A percentile compares a stretch with the other conserved stretches of the same genome.
These are phyloP conservation scores for Dioscorea cayenensis DNA, from an alignment of 116 monocot genomes.

Conservation along the genomic window DNA sequence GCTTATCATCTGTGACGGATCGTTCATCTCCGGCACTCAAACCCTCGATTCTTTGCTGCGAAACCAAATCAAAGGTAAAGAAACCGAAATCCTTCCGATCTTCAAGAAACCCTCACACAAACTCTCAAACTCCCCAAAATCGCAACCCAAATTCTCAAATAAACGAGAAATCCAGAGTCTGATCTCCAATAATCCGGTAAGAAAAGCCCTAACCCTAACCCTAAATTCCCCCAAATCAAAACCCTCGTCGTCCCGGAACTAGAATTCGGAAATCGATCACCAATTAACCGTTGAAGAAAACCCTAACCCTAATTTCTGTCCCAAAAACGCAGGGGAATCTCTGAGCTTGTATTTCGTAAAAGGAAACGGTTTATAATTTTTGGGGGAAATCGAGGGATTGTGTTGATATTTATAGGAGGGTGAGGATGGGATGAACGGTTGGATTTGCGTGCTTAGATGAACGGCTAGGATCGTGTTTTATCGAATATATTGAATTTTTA, in stretches of 20 bases:
- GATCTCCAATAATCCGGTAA: background rate
- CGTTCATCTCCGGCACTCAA: constrained; percentile 30
- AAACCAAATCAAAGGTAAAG: background rate
- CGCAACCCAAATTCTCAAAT: background rate
- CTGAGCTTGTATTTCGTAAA: too few relatives aligned
- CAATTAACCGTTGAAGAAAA: background rate
- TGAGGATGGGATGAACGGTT: background rate
- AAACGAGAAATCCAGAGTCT: too few relatives aligned
- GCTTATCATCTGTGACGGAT: constrained; percentile 50
- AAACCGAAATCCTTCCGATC: background rate
- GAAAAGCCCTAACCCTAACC: constrained; percentile 1
- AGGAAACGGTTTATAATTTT: too few relatives aligned
- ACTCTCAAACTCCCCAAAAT: background rate
- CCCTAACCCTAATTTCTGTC: background rate
- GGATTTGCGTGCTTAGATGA: too few relatives aligned
- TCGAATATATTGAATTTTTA: too few relatives aligned
- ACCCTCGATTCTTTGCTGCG: background rate
- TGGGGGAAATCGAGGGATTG: background rate
- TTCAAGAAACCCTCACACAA: constrained; percentile 12
- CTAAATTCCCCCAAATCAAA: background rate
- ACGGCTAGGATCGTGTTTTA: too few relatives aligned
- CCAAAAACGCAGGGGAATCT: background rate
- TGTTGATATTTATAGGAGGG: background rate
- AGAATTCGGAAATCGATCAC: background rate
- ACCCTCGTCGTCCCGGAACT: background rate